Evolutionary conservation across 345 rosid species (phyloP).

Genomic region (Noccaea caerulescens): DNA sequence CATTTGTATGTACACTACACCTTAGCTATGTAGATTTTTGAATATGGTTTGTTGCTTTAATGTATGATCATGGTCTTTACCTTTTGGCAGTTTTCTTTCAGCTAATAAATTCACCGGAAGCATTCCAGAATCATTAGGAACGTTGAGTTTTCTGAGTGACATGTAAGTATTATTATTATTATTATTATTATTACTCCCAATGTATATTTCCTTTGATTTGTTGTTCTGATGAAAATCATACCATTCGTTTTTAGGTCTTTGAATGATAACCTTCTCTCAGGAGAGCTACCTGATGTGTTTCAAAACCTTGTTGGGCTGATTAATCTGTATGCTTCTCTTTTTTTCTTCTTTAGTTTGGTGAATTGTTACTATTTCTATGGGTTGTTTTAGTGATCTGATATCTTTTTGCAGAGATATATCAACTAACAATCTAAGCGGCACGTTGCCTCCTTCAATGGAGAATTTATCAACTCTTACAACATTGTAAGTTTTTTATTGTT

Average conservation of each 20-base stretch:
- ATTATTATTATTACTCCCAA: neutral
- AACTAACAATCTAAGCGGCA: slow-evolving; percentile 79
- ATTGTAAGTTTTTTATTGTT: slow-evolving; percentile 58
- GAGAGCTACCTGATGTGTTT: slow-evolving; percentile 90
- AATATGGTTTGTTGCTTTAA: slow-evolving; percentile 16
- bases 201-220: neutral
- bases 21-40: neutral
- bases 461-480: slow-evolving; percentile 66
- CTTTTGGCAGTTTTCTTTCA: slow-evolving; percentile 86
- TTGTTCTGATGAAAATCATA: neutral
- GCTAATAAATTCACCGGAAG: slow-evolving; percentile 88
- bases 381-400: slow-evolving; percentile 26
- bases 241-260: slow-evolving; percentile 71
- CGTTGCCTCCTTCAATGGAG: slow-evolving; percentile 77
- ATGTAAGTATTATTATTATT: slow-evolving; percentile 55
- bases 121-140: slow-evolving; percentile 79
- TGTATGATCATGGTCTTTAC: slow-evolving; percentile 46
- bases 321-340: slow-evolving; percentile 69
- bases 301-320: slow-evolving; percentile 63
- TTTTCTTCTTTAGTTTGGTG: slow-evolving; percentile 7
- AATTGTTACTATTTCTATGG: slow-evolving; percentile 12
- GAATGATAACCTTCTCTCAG: slow-evolving; percentile 73
- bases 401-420: slow-evolving; percentile 75
- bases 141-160: slow-evolving; percentile 62
- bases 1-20: slow-evolving; percentile 42